These are phyloP conservation scores for Vitis hybrid DNA, from an alignment of 177 flowering plant genomes.

Conservation along the genomic window DNA sequence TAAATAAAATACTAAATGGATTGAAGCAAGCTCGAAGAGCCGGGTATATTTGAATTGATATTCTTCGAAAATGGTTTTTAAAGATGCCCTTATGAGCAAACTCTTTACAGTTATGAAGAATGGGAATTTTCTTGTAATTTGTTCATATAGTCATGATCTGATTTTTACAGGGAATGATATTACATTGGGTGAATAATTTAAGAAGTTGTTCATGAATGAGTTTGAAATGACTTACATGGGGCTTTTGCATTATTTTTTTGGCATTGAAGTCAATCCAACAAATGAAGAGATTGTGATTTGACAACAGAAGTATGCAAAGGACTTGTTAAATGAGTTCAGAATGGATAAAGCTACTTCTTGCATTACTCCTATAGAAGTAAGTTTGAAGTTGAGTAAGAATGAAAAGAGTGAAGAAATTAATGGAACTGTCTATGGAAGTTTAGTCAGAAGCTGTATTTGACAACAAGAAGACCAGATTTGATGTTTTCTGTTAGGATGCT, in stretches of 20 bases:
- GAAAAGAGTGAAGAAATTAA: not conserved
- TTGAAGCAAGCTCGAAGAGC: not conserved
- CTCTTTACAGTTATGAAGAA: not conserved
- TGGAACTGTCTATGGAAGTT: too few species aligned
- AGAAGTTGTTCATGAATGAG: too few species aligned
- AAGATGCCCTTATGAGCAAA: not conserved
- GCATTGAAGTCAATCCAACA: not conserved
- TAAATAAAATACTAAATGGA: not conserved
- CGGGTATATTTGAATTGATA: not conserved
- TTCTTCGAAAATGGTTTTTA: not conserved
- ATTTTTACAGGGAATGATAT: too few species aligned
- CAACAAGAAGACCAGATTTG: too few species aligned
- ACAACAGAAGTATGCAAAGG: slow-evolving; percentile 1
- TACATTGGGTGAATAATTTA: too few species aligned
- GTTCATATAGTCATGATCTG: not conserved
- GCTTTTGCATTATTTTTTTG: too few species aligned
- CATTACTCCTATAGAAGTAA: slow-evolving; percentile 2
- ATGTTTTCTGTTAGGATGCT: not conserved
- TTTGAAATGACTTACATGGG: too few species aligned
- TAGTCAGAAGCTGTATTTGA: too few species aligned
- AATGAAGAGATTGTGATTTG: not conserved
- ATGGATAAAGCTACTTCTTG: not conserved
- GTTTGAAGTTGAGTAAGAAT: not conserved
- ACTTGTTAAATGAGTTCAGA: not conserved
- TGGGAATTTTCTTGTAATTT: not conserved